Evolutionary conservation across 495 filamentous ascomycete genomes (phyloP), one percentile per base, ranked within the genome.

Genomic region (Hypoxylon intermedium): DNA sequence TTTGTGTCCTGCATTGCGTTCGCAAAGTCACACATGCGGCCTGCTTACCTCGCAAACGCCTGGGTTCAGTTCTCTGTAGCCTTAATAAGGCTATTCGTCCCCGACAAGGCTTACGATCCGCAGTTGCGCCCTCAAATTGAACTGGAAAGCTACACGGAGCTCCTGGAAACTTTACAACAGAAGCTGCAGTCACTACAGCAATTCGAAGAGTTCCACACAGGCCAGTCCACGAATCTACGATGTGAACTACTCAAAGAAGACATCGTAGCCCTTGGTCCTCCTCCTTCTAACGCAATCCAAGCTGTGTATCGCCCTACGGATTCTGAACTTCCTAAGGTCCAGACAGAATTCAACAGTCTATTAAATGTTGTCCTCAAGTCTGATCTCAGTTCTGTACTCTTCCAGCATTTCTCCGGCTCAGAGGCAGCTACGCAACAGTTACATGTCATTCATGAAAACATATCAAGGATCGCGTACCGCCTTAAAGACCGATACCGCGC

Each of bases 81-180:
- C 0, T 83, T 82, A 43, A 74, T 99, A 21, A 82, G 83, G 38
- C 81, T 97, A 6, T 98, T 92, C 64, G 87, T 97, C 2, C 92
- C 95, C 0, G 87, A 96, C 69, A 85, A 85, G 67, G 81, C 88
- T 2, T 93, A 89, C 55, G 94, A 99, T 70, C 94, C 94, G 9
- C 90, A 93, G 19, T 77, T 93, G 51, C 82, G 84, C 51, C 80
- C 88, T n/a, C 82, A 87, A 33, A 76, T 98, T 4, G 85, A 92
- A 61, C 81, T 85, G 24, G 79, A 86, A 54, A 81, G 87, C 13
- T 84, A 94, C 55, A 60, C 79, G 1, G 78, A 85, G 47, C 74
- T 87, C 2, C 80, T 79, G 24, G 53, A 64, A 6, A 77, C 80
- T 24, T 65, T 97, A 11, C 68, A 77, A 16, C 60, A 71, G 0